Conservation (phyloP, 768 basidiomycete genomes). For the Agaricus sinodeliciosus region DNA sequence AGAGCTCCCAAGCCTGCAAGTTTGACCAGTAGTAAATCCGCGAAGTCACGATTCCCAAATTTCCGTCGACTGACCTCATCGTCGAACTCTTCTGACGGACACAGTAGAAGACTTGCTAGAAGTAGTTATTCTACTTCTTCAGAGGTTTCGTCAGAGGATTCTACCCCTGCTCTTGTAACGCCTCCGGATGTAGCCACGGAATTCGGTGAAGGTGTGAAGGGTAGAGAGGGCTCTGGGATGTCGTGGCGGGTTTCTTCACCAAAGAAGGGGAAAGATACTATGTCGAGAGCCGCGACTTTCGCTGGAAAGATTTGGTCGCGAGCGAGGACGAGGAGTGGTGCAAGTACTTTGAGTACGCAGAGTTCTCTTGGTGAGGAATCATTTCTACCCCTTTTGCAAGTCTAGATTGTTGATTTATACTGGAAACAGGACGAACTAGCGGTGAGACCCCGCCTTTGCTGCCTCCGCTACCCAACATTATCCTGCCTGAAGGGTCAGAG, state of each 20-base stretch:
- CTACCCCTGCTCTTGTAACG: slow-evolving; percentile 47
- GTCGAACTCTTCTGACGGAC: slow-evolving; percentile 29
- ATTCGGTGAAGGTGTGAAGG: slow-evolving; percentile 22
- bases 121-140: slow-evolving; percentile 55
- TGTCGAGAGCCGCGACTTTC: slow-evolving; percentile 50
- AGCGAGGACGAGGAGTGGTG: slow-evolving; percentile 45
- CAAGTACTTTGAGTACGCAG: slow-evolving; percentile 33
- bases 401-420: background rate
- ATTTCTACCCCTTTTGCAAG: background rate
- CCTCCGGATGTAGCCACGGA: slow-evolving; percentile 23
- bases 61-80: slow-evolving; percentile 42
- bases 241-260: slow-evolving; percentile 47
- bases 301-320: slow-evolving; percentile 55
- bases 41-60: slow-evolving; percentile 38
- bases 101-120: slow-evolving; percentile 26
- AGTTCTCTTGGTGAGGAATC: slow-evolving; percentile 34
- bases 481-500: background rate
- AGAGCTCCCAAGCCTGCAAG: slow-evolving; percentile 40
- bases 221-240: slow-evolving; percentile 14
- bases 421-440: slow-evolving; percentile 7
- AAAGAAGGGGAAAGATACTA: slow-evolving; percentile 16
- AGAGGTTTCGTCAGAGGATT: slow-evolving; percentile 65
- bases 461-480: slow-evolving; percentile 7
- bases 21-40: slow-evolving; percentile 31
- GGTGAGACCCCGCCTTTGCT: slow-evolving; percentile 1